These are phyloP conservation scores for Citrus unshiu DNA, from an alignment of 345 rosid genomes.

Conservation along the genomic window DNA sequence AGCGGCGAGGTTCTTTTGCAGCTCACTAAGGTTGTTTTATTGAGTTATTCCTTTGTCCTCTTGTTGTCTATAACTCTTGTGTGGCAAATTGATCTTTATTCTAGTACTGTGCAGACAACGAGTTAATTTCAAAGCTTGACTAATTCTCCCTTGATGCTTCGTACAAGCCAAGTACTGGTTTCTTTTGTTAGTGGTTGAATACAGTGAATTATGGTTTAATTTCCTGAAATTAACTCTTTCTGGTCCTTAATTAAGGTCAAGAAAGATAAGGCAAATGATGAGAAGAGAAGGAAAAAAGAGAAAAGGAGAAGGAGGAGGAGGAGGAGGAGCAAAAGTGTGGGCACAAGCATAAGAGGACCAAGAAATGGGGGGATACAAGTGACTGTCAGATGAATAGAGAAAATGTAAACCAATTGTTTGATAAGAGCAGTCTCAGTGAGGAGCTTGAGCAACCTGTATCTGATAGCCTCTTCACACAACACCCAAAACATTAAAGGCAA, in stretches of 20 bases:
- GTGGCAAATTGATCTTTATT: too few species aligned
- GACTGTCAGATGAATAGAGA: not conserved
- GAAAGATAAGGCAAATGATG: not conserved
- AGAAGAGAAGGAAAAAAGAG: constrained; percentile 4
- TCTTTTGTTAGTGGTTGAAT: too few species aligned
- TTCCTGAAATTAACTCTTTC: not conserved
- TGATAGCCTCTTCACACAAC: constrained; percentile 20
- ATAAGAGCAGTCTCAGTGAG: constrained; percentile 8
- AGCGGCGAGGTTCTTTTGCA: not conserved
- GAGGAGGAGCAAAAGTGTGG: not conserved
- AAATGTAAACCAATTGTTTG: not conserved
- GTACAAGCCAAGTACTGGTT: not conserved
- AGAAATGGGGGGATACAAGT: not conserved
- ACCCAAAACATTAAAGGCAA: not conserved
- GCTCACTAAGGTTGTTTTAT: not conserved
- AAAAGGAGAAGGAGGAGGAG: not conserved
- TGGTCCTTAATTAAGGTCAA: not conserved
- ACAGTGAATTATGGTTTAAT: not conserved
- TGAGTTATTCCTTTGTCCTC: too few species aligned
- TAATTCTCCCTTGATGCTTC: not conserved
- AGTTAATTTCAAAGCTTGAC: not conserved
- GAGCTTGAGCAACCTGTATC: constrained; percentile 8
- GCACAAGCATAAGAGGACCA: not conserved
- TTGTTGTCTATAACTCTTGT: too few species aligned
- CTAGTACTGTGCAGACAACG: too few species aligned